Conservation (phyloP, 768 basidiomycete genomes). For the Tulasnella sp. region DNA sequence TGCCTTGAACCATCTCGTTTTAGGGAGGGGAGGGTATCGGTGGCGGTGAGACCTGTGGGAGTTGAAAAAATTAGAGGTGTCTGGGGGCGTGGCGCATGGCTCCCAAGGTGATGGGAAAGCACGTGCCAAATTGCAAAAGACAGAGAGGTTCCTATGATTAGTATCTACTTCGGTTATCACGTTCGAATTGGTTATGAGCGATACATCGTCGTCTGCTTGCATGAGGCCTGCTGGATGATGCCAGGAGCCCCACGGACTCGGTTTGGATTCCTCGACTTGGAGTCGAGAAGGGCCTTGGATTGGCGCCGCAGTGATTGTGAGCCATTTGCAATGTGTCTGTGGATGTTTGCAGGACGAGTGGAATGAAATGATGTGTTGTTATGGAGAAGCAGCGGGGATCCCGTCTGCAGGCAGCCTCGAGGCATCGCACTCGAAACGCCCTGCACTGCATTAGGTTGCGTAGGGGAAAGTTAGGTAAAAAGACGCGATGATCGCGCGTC, state of each 20-base stretch:
- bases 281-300: too few species aligned
- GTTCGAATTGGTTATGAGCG: not conserved
- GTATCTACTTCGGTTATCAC: not conserved
- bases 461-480: not conserved
- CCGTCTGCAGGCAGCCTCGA: constrained; percentile 12
- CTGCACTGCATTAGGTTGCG: not conserved
- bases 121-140: constrained; percentile 4
- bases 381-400: constrained; percentile 17
- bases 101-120: not conserved
- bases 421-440: not conserved
- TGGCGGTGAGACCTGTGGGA: not conserved
- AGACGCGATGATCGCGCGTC: not conserved
- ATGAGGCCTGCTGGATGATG: not conserved
- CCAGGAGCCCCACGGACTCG: not conserved
- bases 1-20: constrained; percentile 75
- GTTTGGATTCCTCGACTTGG: not conserved
- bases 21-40: not conserved
- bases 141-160: not conserved
- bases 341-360: not conserved
- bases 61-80: constrained; percentile 2
- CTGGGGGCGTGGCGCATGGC: not conserved
- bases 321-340: not conserved
- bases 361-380: constrained; percentile 13
- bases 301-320: not conserved
- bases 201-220: not conserved